phyloP scores from a whole-genome alignment of 768 basidiomycete genomes.

The Leccinum disarticulatum region DNA sequence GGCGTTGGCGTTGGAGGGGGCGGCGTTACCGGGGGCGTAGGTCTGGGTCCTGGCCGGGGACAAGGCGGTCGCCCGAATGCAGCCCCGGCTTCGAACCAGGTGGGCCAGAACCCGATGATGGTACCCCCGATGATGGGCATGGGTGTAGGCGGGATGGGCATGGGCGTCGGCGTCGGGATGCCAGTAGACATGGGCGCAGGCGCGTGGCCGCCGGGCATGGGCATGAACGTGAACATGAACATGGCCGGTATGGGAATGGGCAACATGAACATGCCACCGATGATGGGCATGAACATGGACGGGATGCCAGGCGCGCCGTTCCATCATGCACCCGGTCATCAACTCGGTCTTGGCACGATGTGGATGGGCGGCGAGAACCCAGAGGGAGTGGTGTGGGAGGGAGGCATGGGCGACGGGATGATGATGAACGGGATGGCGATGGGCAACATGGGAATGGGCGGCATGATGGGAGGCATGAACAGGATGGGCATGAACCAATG shows the following conservation, averaged over 20 bases:
- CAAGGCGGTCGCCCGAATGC: constrained; percentile 1
- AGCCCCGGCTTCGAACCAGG: constrained; percentile 12
- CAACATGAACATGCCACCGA: constrained; percentile 35
- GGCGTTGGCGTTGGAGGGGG: constrained; percentile 19
- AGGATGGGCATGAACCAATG: constrained; percentile 43
- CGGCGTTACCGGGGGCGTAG: constrained; percentile 24
- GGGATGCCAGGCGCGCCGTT: constrained; percentile 29
- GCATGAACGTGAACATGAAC: constrained; percentile 39
- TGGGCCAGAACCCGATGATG: constrained; percentile 29
- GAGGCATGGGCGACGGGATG: constrained; percentile 43
- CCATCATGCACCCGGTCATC: constrained; percentile 25
- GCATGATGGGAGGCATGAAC: constrained; percentile 34
- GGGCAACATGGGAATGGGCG: constrained; percentile 36
- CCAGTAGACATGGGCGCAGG: constrained; percentile 35
- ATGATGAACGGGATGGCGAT: constrained; percentile 40
- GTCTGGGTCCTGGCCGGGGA: neutral
- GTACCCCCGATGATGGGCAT: constrained; percentile 44
- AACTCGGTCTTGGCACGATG: constrained; percentile 25
- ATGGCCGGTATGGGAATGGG: constrained; percentile 41
- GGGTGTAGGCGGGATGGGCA: constrained; percentile 38
- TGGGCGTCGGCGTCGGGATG: constrained; percentile 36
- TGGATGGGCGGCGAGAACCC: constrained; percentile 37
- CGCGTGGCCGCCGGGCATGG: constrained; percentile 16
- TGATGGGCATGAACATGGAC: constrained; percentile 44
- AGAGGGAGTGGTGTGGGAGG: constrained; percentile 38